These are phyloP conservation scores for Venturia nashicola DNA, from an alignment of 2,329 filamentous ascomycete species.

Conservation along the genomic window DNA sequence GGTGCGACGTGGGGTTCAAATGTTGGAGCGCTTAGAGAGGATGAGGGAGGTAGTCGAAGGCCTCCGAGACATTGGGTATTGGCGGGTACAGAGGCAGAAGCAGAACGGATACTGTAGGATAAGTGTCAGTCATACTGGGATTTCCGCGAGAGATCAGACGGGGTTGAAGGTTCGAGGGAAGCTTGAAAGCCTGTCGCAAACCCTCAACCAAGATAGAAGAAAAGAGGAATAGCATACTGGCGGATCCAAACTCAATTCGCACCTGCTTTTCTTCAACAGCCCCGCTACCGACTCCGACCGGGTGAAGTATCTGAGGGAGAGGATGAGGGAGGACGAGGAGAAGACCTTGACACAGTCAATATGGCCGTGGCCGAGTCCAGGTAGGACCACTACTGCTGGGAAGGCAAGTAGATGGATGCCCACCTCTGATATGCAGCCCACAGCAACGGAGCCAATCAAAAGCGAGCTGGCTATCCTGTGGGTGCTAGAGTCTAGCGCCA, in stretches of 20 bases:
- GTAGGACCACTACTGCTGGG: not conserved
- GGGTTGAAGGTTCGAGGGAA: not conserved
- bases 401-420: not conserved
- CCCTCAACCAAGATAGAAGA: not conserved
- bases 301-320: not conserved
- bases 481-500: not conserved
- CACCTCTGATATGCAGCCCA: constrained; percentile 4
- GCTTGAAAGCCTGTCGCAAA: not conserved
- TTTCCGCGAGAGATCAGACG: not conserved
- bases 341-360: not conserved
- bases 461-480: not conserved
- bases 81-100: not conserved
- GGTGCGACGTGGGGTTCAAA: constrained; percentile 1
- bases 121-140: not conserved
- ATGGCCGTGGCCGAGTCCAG: constrained; percentile 1
- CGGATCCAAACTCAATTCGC: not conserved
- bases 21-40: not conserved
- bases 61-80: constrained; percentile 6
- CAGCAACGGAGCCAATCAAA: not conserved
- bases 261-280: not conserved
- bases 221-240: not conserved
- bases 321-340: not conserved
- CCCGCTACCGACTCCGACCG: not conserved
- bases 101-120: not conserved
- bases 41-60: not conserved